Evolutionary conservation across 345 rosid species (phyloP).

Genomic region (Euphorbia lathyris): DNA sequence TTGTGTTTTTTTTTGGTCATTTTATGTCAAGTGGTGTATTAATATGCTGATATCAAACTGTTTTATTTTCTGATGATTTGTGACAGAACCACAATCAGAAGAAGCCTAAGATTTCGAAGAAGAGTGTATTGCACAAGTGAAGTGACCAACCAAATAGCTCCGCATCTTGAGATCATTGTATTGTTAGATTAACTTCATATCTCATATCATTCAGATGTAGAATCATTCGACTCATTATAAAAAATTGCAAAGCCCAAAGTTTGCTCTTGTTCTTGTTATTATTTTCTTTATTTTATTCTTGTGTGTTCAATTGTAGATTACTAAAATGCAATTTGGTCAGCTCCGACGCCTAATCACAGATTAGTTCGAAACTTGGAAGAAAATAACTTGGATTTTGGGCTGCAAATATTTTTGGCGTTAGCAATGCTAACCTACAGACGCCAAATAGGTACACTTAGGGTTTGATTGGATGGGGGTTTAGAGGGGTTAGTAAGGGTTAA

Average conservation of each 20-base stretch:
- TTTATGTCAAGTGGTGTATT: neutral
- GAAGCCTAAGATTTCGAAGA: constrained; percentile 68
- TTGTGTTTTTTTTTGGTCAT: neutral
- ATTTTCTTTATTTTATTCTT: neutral
- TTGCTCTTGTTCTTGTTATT: neutral
- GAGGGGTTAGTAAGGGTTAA: too few relatives aligned
- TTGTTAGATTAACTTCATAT: neutral
- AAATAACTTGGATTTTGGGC: neutral
- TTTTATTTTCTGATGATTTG: constrained; percentile 13
- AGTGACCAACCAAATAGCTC: neutral
- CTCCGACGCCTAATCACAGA: neutral
- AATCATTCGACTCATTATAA: neutral
- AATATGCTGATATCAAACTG: neutral
- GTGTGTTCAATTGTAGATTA: neutral
- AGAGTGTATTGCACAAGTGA: constrained; percentile 81
- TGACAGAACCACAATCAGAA: constrained; percentile 61
- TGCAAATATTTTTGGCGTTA: too few relatives aligned
- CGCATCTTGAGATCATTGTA: neutral
- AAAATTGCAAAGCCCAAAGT: neutral
- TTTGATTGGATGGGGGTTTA: too few relatives aligned
- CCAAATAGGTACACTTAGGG: too few relatives aligned
- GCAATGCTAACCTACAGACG: too few relatives aligned
- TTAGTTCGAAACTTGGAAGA: neutral
- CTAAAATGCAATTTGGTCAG: neutral
- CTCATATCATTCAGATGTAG: neutral